phyloP scores from a whole-genome alignment of 331 rosid species.

The Arachis monticola region DNA sequence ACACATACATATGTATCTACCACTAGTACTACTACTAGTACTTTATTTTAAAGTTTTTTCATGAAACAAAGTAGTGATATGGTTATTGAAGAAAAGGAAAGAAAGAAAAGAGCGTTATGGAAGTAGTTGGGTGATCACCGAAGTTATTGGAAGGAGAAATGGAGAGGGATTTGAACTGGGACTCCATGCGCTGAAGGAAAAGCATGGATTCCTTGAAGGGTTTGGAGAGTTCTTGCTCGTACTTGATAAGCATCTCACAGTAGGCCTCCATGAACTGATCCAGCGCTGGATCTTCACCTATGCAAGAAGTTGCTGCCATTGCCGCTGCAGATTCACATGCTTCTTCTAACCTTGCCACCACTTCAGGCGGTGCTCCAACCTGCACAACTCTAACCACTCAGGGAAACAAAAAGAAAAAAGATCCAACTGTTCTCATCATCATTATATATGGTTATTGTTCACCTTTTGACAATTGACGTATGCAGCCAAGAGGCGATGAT shows the following conservation, averaged over 20 bases:
- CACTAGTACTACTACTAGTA: background rate
- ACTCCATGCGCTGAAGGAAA: slow-evolving; percentile 76
- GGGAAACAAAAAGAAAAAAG: background rate
- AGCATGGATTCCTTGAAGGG: slow-evolving; percentile 97
- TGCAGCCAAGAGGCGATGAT: slow-evolving; percentile 86
- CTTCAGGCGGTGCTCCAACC: slow-evolving; percentile 95
- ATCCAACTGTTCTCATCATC: background rate
- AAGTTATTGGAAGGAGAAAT: slow-evolving; percentile 55
- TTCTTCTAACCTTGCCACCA: slow-evolving; percentile 78
- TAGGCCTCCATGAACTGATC: slow-evolving; percentile 99
- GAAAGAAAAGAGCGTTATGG: background rate
- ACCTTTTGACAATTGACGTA: slow-evolving; percentile 95
- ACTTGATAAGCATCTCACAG: slow-evolving; percentile 93
- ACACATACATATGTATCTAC: background rate
- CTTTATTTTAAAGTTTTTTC: background rate
- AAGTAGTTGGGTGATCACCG: slow-evolving; percentile 36
- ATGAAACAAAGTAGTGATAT: background rate
- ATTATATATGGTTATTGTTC: background rate
- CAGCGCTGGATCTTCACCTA: slow-evolving; percentile 95
- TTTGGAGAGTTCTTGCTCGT: slow-evolving; percentile 86
- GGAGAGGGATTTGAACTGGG: slow-evolving; percentile 76
- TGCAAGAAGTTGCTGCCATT: slow-evolving; percentile 48
- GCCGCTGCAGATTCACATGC: slow-evolving; percentile 67
- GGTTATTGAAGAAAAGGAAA: slow-evolving; percentile 11
- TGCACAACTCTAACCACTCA: slow-evolving; percentile 11